phyloP scores from a whole-genome alignment of 2,329 filamentous ascomycete species.

The Mollisia scopiformis region DNA sequence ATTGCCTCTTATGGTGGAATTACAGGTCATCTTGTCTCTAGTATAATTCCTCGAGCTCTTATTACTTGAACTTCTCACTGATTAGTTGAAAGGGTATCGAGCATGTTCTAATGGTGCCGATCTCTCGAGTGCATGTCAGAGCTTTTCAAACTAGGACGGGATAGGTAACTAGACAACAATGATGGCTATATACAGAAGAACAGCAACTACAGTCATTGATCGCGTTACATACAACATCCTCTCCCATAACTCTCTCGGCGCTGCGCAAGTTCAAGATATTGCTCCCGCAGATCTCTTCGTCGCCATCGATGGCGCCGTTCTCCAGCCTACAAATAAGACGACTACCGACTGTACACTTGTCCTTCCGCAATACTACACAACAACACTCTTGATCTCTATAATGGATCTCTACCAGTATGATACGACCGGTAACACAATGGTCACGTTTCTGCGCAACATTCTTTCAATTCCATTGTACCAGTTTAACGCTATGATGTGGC shows the following conservation, averaged over 20 bases:
- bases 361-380: background rate
- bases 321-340: background rate
- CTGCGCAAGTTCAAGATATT: background rate
- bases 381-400: background rate
- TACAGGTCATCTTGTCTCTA: background rate
- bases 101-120: background rate
- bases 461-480: background rate
- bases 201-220: background rate
- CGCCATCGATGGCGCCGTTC: background rate
- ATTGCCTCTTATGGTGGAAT: background rate
- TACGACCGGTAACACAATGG: background rate
- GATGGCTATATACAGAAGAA: background rate
- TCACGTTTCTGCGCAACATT: background rate
- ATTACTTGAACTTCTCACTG: background rate
- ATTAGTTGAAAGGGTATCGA: background rate
- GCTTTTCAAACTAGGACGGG: background rate
- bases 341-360: background rate
- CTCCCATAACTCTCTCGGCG: background rate
- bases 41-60: background rate
- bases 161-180: background rate
- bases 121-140: background rate
- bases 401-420: background rate
- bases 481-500: background rate
- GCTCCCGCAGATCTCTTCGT: background rate
- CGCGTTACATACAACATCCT: background rate